Conservation (phyloP, 805 yeast species). For the Starmerella sirachaensis region DNA sequence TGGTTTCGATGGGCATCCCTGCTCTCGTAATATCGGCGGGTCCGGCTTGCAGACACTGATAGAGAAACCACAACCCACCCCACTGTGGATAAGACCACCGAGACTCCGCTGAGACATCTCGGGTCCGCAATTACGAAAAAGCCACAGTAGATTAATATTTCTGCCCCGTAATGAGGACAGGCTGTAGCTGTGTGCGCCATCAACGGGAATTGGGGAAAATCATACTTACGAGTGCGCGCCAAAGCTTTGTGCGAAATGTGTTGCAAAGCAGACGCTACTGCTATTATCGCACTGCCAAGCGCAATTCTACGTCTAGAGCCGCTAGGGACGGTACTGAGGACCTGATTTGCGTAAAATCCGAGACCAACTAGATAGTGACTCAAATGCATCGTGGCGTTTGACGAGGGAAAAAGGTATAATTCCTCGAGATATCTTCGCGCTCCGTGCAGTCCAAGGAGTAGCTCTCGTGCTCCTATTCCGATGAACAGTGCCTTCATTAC, state of each 20-base stretch:
- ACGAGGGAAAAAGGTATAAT: slow-evolving; percentile 30
- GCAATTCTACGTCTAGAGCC: no score
- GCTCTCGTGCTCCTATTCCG: slow-evolving; percentile 2
- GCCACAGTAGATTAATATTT: slow-evolving; percentile 38
- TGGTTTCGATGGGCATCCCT: background rate
- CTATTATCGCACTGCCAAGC: slow-evolving; percentile 27
- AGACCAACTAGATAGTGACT: slow-evolving; percentile 50
- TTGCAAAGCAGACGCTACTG: slow-evolving; percentile 37
- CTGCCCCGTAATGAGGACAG: slow-evolving; percentile 57
- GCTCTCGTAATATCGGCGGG: slow-evolving; percentile 33
- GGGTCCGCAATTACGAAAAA: slow-evolving; percentile 18
- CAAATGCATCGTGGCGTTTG: slow-evolving; percentile 41
- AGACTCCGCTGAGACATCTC: slow-evolving; percentile 2
- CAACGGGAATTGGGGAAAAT: slow-evolving; percentile 37
- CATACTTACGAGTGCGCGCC: slow-evolving; percentile 41
- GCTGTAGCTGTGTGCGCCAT: slow-evolving; percentile 29
- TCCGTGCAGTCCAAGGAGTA: slow-evolving; percentile 34
- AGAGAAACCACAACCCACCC: slow-evolving; percentile 35
- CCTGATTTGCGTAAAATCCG: slow-evolving; percentile 33
- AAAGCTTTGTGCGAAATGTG: slow-evolving; percentile 37
- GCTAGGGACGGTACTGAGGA: background rate
- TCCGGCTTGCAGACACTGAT: slow-evolving; percentile 39
- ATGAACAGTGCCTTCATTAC: background rate
- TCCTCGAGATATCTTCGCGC: slow-evolving; percentile 42
- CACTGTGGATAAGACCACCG: slow-evolving; percentile 17